These are phyloP conservation scores for Malus asiatica DNA, from an alignment of 306 rosid species.

Conservation along the genomic window DNA sequence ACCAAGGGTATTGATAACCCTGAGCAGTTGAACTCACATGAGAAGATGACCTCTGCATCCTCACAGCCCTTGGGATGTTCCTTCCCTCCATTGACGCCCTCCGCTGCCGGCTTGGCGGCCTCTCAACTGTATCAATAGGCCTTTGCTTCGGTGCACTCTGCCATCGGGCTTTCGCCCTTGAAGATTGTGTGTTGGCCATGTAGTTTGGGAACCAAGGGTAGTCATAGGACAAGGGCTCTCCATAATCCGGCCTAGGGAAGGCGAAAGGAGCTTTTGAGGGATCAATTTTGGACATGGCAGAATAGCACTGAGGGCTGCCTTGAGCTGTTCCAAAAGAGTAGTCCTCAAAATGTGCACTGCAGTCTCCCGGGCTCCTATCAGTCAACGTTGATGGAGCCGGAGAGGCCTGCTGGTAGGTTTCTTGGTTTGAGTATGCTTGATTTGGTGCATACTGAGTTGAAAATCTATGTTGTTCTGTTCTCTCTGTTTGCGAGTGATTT, in stretches of 20 bases:
- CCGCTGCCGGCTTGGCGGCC: constrained; percentile 55
- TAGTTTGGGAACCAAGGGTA: constrained; percentile 67
- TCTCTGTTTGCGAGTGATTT: constrained; percentile 24
- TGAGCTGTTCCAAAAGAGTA: constrained; percentile 51
- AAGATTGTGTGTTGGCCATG: constrained; percentile 93
- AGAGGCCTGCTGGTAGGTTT: constrained; percentile 38
- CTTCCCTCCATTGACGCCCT: constrained; percentile 67
- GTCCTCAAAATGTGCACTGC: constrained; percentile 72
- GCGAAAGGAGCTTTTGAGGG: constrained; percentile 44
- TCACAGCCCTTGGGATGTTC: constrained; percentile 73
- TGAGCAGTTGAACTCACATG: constrained; percentile 65
- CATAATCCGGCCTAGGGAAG: constrained; percentile 54
- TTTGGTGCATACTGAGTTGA: constrained; percentile 30
- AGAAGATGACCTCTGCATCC: constrained; percentile 90
- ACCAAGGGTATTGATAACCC: constrained; percentile 63
- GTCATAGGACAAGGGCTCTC: constrained; percentile 52
- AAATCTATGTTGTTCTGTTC: constrained; percentile 20
- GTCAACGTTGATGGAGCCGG: constrained; percentile 61
- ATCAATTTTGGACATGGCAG: constrained; percentile 42
- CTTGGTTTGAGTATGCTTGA: constrained; percentile 38
- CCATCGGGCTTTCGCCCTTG: constrained; percentile 75
- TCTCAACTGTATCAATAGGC: constrained; percentile 58
- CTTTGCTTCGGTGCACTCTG: constrained; percentile 92
- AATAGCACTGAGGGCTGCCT: constrained; percentile 66
- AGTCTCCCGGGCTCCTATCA: constrained; percentile 61